Base-by-base conservation (phyloP, 306 rosid genomes). In the Lathyrus sativus region DNA sequence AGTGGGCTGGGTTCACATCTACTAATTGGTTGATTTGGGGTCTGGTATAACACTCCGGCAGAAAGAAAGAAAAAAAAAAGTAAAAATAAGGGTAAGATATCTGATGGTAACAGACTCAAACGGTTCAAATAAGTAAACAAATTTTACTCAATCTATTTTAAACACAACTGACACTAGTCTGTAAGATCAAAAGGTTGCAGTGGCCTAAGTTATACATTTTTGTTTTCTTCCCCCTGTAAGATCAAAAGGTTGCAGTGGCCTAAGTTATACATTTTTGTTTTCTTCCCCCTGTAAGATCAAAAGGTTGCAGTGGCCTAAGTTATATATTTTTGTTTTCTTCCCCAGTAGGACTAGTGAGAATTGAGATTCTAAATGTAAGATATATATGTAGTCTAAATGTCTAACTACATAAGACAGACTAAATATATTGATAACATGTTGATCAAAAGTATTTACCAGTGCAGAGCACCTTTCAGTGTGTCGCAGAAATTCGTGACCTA, bases 401-500 rank as follows among this genome's bases (percentile, higher is more conserved):
- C 75, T 31, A 79, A 65, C 62, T 67, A 50, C 13, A 73, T 24
- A 56, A 66, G 66, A 65, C 54, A 54, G 44, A 51, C 37, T 39
- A 50, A 46, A 54, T 11, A 14, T 54, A 46, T 9, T 17, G 7
- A 31, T 10, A 35, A 11, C 38, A 39, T 74, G 83, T 65, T 14
- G 56, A 73, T 45, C 46, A 41, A 17, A 68, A 76, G 48, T 54
- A 38, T 78, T 59, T 86, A 93, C 98, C 97, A 93, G 81, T 13
- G 88, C 85, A 55, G 98, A 88, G 84, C 98, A 93, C 84, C 98
- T 88, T 78, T 93, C 97, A 35, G 97, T 86, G 85, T 90, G 97
- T 33, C 95, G 81, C 53, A 93, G 91, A 85, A 93, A 90, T 80
- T 90, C 97, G 13, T 93, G 98, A 66, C 97, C 97, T 80, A 88